Evolutionary conservation across 2,329 filamentous ascomycete species (phyloP).

Genomic region (Ascochyta clinopodiicola): DNA sequence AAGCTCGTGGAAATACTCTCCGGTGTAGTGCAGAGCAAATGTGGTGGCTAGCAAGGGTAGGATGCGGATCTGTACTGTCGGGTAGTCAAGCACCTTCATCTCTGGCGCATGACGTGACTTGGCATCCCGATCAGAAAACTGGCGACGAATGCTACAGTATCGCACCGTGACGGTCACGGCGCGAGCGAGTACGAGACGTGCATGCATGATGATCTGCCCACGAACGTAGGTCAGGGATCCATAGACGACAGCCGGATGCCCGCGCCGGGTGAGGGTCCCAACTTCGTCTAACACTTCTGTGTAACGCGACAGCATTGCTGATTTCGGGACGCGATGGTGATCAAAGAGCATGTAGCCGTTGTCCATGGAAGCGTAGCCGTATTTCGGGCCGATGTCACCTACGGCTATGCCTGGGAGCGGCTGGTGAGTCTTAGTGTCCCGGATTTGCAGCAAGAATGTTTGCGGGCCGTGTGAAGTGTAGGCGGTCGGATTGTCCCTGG

Average conservation of each 20-base stretch:
- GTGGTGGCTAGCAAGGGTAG: slow-evolving; percentile 61
- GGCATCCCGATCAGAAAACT: slow-evolving; percentile 59
- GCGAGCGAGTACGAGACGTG: slow-evolving; percentile 58
- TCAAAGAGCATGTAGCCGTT: slow-evolving; percentile 63
- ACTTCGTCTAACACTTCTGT: slow-evolving; percentile 56
- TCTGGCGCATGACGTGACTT: slow-evolving; percentile 46
- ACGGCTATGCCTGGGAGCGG: slow-evolving; percentile 58
- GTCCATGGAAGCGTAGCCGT: slow-evolving; percentile 61
- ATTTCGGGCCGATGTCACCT: slow-evolving; percentile 64
- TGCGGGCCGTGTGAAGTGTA: slow-evolving; percentile 59
- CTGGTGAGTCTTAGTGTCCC: slow-evolving; percentile 56
- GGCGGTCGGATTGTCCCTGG: slow-evolving; percentile 30
- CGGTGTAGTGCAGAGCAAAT: slow-evolving; percentile 58
- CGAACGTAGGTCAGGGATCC: slow-evolving; percentile 59
- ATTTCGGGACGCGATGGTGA: slow-evolving; percentile 55
- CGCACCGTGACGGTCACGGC: slow-evolving; percentile 61
- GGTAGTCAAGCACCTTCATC: slow-evolving; percentile 59
- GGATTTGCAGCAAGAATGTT: slow-evolving; percentile 60
- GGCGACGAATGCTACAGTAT: slow-evolving; percentile 57
- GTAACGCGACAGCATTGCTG: slow-evolving; percentile 58
- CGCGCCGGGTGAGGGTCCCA: slow-evolving; percentile 54
- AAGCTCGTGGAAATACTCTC: slow-evolving; percentile 58
- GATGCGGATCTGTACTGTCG: slow-evolving; percentile 62
- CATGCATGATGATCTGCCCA: slow-evolving; percentile 57
- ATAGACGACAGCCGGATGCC: slow-evolving; percentile 58